Percentiles rank a stretch among this genome's conserved stretches.
Evolutionary conservation across 495 filamentous ascomycete genomes (phyloP).

Genomic region (Penicillium salamii): DNA sequence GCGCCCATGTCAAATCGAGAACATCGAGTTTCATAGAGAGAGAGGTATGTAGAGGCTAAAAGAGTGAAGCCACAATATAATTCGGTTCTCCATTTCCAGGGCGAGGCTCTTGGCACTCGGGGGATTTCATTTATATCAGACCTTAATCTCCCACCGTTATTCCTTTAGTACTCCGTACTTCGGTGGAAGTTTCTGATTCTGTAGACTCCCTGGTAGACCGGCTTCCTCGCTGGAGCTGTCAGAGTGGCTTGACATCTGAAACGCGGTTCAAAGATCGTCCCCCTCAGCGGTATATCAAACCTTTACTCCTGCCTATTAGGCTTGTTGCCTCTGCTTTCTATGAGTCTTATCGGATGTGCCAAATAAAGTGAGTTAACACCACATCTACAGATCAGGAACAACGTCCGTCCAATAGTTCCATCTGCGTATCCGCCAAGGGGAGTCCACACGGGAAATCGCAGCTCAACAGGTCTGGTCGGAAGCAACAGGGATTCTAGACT

Average conservation of each 20-base stretch:
- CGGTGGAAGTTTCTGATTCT: not conserved
- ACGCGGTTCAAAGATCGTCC: not conserved
- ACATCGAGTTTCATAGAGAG: too few species aligned
- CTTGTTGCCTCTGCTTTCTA: not conserved
- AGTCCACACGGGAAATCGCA: not conserved
- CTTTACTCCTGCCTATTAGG: not conserved
- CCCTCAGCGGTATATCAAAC: not conserved
- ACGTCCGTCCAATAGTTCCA: not conserved
- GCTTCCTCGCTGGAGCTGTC: not conserved
- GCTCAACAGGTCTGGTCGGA: too few species aligned
- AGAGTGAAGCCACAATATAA: constrained; percentile 8
- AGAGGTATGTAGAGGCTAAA: too few species aligned
- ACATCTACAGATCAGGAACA: not conserved
- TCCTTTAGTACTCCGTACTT: not conserved
- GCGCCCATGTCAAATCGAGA: not conserved
- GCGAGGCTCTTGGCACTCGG: constrained; percentile 7
- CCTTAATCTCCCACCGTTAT: constrained; percentile 8
- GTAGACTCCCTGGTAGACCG: too few species aligned
- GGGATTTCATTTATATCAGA: constrained; percentile 21
- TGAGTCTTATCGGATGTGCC: constrained; percentile 1
- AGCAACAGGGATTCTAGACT: too few species aligned
- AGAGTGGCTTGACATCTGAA: not conserved
- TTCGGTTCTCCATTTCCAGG: not conserved
- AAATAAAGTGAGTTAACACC: not conserved
- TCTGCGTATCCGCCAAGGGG: not conserved